Evolutionary conservation across 306 rosid genomes (phyloP), one percentile per base, ranked within the genome.

Genomic region (Vigna angularis): DNA sequence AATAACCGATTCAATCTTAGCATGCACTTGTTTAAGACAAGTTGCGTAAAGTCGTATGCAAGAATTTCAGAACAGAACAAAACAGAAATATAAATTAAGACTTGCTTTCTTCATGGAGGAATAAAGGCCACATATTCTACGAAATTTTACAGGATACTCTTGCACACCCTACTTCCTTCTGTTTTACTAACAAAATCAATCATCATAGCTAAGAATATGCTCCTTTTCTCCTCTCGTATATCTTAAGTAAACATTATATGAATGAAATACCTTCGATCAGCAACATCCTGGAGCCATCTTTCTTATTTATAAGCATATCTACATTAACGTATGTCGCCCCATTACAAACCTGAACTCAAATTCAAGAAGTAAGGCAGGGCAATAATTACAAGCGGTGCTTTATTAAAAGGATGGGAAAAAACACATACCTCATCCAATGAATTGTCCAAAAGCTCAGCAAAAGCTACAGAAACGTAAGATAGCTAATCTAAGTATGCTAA

Each of bases 361-460:
- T 77, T 66, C 52, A 88, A 59, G 1, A 16, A 62, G 79, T 66
- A 68, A 64, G 75, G 56, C 82, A 76, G 58, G 47, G 58, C 44
- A 79, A 69, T 42, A 59, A 57, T 73, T 30, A 55, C 42, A 57
- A 13, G 51, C n/a, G 7, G 5, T 47, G 52, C 51, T 58, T 66
- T 22, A 72, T 26, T 53, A 42, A 26, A 70, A 55, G 42, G 24
- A 77, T 30, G 42, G 26, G 20, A 74, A 9, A 56, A 28, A 18
- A 9, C 57, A 64, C 81, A 80, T 85, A 95, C 98, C 96, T 95
- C 98, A 49, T 95, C 99, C 88, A 95, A 74, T 34, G 99, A 80
- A 70, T 95, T 95, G 87, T 95, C 99, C 81, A 95, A 76, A 78
- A 95, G 92, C 93, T 95, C 98, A 0, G 99, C 98, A 81, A 95